A percentile compares a stretch with the other conserved stretches of the same genome.
These are phyloP conservation scores for Wickerhamomyces sp. DNA, from an alignment of 1,139 yeast genomes.

Conservation along the genomic window DNA sequence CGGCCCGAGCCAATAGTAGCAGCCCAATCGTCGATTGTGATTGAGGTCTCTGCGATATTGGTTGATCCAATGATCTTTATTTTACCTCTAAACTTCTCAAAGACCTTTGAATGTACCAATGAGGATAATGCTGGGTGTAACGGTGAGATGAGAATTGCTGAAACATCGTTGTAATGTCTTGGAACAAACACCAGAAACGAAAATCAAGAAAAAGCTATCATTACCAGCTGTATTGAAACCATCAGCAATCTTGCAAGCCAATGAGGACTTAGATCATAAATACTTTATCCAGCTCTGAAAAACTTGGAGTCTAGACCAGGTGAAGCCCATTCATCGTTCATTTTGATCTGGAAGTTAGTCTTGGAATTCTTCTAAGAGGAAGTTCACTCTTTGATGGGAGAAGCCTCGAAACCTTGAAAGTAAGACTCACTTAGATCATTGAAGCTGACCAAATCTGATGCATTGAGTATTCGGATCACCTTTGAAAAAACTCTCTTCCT, in stretches of 20 bases:
- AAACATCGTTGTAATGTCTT: slow-evolving; percentile 21
- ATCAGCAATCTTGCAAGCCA: slow-evolving; percentile 50
- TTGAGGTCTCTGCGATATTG: slow-evolving; percentile 83
- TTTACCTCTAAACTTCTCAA: slow-evolving; percentile 47
- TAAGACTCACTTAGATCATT: slow-evolving; percentile 38
- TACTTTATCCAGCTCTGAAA: slow-evolving; percentile 61
- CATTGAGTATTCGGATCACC: slow-evolving; percentile 24
- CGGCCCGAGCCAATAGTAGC: slow-evolving; percentile 88
- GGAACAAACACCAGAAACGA: slow-evolving; percentile 81
- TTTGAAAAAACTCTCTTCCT: slow-evolving; percentile 14
- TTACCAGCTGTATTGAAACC: slow-evolving; percentile 37
- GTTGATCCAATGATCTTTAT: slow-evolving; percentile 89
- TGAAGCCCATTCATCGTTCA: slow-evolving; percentile 30
- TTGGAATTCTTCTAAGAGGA: slow-evolving; percentile 71
- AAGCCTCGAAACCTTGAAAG: slow-evolving; percentile 43
- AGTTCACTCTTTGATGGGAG: slow-evolving; percentile 89
- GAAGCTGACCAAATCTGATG: slow-evolving; percentile 26
- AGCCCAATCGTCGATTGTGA: slow-evolving; percentile 91
- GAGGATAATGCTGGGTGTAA: slow-evolving; percentile 84
- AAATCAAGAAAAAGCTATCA: slow-evolving; percentile 74
- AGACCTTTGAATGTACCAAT: slow-evolving; percentile 75
- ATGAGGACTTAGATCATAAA: slow-evolving; percentile 62
- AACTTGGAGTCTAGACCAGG: slow-evolving; percentile 63
- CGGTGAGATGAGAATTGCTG: slow-evolving; percentile 41
- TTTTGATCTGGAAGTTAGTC: slow-evolving; percentile 46